Evolutionary conservation across 768 basidiomycete species (phyloP), one percentile per base, ranked within the genome.

Genomic region (Gelatoporia subvermispora): DNA sequence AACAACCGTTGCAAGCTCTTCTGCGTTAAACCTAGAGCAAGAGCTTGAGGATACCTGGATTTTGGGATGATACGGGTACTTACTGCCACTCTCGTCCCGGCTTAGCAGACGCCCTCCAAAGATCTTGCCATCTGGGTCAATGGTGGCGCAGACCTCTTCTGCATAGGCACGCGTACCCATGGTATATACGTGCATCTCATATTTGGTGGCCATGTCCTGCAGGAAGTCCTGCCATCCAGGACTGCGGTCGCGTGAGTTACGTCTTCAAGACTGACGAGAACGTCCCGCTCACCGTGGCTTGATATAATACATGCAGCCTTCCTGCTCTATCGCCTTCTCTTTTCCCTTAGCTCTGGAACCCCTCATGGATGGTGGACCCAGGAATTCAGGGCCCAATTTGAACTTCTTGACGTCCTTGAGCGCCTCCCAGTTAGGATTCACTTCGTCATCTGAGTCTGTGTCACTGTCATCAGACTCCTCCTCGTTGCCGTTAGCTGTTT

Each of bases 111-210:
- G 79, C 35, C 85, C 86, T 41, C 90, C 87, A 59, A 99, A 99
- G 55, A 87, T 73, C 65, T 74, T 83, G 4, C 83, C 82, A 43
- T 85, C 81, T 13, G 95, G 91, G 71, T 99, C 96, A 61, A 99
- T 91, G 22, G 91, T 86, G 41, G 85, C 80, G 66, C 93, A 96
- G 17, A 98, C 95, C 65, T 93, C 81, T 66, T 93, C 89, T 34
- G 96, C 96, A 67, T 98, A 99, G 39, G 92, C 86, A 39, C 96
- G 83, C 21, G 95, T 97, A 47, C 96, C 96, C 94, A 98, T 98
- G 20, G 95, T 99, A 68, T 99, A 99, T 41, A 99, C 94, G 65
- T 98, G 96, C 93, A 98, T 93, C 70, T 98, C 94, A 67, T 95
- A 99, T 61, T 88, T 84, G 43, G 72, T 70, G 31, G 88, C 77